phyloP scores from a whole-genome alignment of 2,329 filamentous ascomycete species.

The Botryotinia globosa region DNA sequence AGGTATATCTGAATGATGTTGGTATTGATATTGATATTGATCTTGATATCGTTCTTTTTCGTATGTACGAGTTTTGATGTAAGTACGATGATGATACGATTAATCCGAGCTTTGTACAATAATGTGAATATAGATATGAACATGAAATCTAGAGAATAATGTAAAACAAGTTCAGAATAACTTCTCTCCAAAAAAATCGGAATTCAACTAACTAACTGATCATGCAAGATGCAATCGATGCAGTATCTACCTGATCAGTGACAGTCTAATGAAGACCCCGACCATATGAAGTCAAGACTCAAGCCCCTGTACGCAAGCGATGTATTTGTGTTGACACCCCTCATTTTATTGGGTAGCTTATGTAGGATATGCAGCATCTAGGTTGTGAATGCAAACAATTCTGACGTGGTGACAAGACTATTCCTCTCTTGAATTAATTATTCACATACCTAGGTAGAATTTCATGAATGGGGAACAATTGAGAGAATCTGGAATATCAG shows the following conservation, averaged over 20 bases:
- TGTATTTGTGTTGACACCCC: background rate
- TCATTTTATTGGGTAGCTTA: background rate
- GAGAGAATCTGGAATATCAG: background rate
- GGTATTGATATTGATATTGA: background rate
- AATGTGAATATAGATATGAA: conserved; percentile 4
- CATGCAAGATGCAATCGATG: conserved; percentile 9
- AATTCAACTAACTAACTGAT: background rate
- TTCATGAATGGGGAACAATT: background rate
- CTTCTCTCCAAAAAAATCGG: background rate
- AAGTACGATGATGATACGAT: background rate
- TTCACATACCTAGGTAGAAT: background rate
- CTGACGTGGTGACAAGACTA: conserved; percentile 12
- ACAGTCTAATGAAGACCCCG: background rate
- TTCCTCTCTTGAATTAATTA: background rate
- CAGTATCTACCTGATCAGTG: conserved; percentile 9
- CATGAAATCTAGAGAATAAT: background rate
- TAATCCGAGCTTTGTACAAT: conserved; percentile 2
- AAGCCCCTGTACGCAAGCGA: background rate
- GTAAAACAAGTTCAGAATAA: conserved; percentile 1
- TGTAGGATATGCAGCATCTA: background rate
- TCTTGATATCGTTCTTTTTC: too few species aligned
- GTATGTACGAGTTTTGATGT: background rate
- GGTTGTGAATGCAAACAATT: background rate
- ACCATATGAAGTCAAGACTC: background rate
- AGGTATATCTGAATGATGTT: background rate